phyloP scores from a whole-genome alignment of 1,139 yeast genomes.

The Meyerozyma sp. region DNA sequence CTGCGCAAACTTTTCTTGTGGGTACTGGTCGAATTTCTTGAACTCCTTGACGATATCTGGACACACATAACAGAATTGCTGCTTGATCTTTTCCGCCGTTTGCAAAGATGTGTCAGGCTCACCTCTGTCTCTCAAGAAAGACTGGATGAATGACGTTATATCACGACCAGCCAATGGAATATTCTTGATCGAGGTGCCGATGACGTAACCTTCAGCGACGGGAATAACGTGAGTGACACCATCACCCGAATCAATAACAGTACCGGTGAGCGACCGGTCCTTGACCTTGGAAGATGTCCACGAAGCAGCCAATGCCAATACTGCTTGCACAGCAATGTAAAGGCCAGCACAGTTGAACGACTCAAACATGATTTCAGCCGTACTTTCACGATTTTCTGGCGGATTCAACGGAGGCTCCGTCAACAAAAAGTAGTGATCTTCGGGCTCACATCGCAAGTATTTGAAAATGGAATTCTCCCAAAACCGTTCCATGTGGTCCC shows the following conservation, averaged over 20 bases:
- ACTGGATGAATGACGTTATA: conserved; percentile 89
- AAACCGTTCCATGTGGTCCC: conserved; percentile 99
- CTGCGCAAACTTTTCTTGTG: conserved; percentile 85
- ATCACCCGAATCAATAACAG: conserved; percentile 96
- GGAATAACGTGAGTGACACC: conserved; percentile 99
- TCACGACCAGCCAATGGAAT: conserved; percentile 99
- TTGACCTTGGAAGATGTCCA: conserved; percentile 97
- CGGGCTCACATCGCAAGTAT: conserved; percentile 96
- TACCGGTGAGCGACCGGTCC: conserved; percentile 94
- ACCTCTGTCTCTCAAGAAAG: conserved; percentile 91
- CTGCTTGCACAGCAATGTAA: conserved; percentile 98
- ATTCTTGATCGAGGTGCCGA: conserved; percentile 94
- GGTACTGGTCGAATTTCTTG: conserved; percentile 88
- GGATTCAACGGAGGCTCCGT: conserved; percentile 99
- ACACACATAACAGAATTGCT: conserved; percentile 93
- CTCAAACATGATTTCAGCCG: conserved; percentile 98
- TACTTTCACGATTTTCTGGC: conserved; percentile 96
- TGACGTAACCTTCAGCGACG: conserved; percentile 98
- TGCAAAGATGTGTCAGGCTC: conserved; percentile 89
- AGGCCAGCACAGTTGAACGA: conserved; percentile 97
- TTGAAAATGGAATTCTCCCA: conserved; percentile 98
- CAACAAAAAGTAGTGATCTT: conserved; percentile 89
- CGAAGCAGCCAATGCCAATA: conserved; percentile 94
- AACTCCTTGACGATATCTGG: conserved; percentile 97
- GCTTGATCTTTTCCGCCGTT: conserved; percentile 95